Base-by-base conservation (phyloP, 2,329 filamentous ascomycete genomes). In the Helicocarpus griseus region DNA sequence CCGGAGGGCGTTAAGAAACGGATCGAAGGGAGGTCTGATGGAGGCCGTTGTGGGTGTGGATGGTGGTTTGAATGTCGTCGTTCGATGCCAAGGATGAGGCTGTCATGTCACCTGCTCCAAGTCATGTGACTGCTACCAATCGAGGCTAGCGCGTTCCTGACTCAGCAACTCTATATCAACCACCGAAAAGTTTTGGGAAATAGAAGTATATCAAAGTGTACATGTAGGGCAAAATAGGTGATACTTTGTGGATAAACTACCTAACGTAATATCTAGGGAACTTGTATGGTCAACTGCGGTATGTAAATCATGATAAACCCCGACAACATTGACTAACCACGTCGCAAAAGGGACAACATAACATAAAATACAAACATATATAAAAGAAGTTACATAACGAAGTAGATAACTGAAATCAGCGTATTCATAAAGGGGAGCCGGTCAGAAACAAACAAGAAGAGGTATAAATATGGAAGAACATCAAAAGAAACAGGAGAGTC, bases 71-170 rank as follows among this genome's bases (percentile, higher is more conserved):
- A 51, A 45, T 45, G 43, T 50, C 33, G 50, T 50, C 35, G 53
- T 49, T 64, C 64, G 64, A 68, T 66, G 66, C 67, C 66, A 69
- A 69, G 53, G 49, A 51, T 52, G 52, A 54, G 54, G 40, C 48
- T 64, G 59, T 60, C 3, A 40, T 35, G 47, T 39, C 47, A 57
- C 53, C 41, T 29, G 41, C 7, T 17, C 14, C 29, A 31, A 48
- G 51, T 60, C 65, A 68, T 57, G 55, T 68, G 65, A 63, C n/a
- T 45, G 21, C 56, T 43, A 54, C 41, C 46, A 58, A 53, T 13
- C 17, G 24, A 55, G 52, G 21, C 41, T 53, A 56, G 56, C 29
- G 48, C 21, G 14, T 31, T 26, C 29, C 11, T 48, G 26, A 35
- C 51, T 50, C 38, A 53, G 24, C 26, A 4, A 2, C 4, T 19